Base-by-base conservation (phyloP, 164 flowering plant species). In the Macadamia integrifolia region DNA sequence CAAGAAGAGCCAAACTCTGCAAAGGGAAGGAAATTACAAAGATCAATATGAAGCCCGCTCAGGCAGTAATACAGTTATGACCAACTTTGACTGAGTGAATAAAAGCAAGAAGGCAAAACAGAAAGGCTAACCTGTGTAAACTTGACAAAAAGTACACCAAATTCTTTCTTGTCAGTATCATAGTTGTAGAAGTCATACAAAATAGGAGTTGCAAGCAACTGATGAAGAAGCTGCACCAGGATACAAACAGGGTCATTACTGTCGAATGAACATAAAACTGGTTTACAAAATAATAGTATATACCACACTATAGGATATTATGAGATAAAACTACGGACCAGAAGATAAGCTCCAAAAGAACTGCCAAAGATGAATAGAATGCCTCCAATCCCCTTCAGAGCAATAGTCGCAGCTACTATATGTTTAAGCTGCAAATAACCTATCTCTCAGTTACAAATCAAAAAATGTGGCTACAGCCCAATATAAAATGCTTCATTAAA, bases 111-210 rank as follows among this genome's bases (percentile, higher is more conserved):
- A 4, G 6, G n/a, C 17, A 35, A 43, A 6, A 4, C 32, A 1
- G 6, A 15, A 60, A 28, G 14, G 13, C 76, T 59, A 50, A 88
- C 96, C 92, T 88, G 87, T 10, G 80, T 73, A 74, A 90, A 90
- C 72, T 88, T 84, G 77, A 75, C 65, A 44, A 90, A 88, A 52
- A 87, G 86, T 59, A 66, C 81, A 60, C 63, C 31, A 65, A 80
- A 86, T 72, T 87, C 86, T 55, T 78, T 83, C 65, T 80, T 80
- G 69, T 84, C 87, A 49, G 56, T 62, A 43, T 86, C 92, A 50
- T 88, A 86, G 72, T 87, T 88, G 80, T 91, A 88, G 81, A 88
- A 87, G 75, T 91, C 94, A 40, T 74, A 84, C 74, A 88, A 62
- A 65, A 91, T 82, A 0, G 94, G 94, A 60, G 86, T 77, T n/a